These are phyloP conservation scores for Hymenoscyphus salicellus DNA, from an alignment of 2,329 filamentous ascomycete species.

Conservation along the genomic window DNA sequence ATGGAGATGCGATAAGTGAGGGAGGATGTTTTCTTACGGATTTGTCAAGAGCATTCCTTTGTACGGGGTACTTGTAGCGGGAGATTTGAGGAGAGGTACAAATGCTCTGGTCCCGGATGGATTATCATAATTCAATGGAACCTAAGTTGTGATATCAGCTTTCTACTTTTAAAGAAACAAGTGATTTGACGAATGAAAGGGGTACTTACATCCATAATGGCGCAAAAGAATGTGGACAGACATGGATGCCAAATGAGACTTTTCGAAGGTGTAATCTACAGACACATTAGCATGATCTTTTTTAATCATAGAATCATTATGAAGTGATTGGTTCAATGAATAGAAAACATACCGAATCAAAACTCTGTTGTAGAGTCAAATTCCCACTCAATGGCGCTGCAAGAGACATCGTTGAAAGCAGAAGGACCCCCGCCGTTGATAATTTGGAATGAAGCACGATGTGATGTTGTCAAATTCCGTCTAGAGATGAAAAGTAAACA, in stretches of 20 bases:
- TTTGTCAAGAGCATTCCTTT: constrained; percentile 2
- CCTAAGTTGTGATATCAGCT: not conserved
- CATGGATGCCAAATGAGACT: not conserved
- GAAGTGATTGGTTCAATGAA: too few species aligned
- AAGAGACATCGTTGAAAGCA: too few species aligned
- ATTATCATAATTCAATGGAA: not conserved
- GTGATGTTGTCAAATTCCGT: too few species aligned
- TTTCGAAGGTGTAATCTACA: not conserved
- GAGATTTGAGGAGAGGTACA: not conserved
- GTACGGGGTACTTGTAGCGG: not conserved
- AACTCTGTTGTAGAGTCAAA: too few species aligned
- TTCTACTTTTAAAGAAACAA: not conserved
- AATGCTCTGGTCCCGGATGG: not conserved
- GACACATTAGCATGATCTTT: too few species aligned
- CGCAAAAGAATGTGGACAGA: not conserved
- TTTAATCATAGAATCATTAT: too few species aligned
- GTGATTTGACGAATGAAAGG: not conserved
- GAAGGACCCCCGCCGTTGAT: too few species aligned
- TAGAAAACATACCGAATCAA: too few species aligned
- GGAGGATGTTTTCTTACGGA: not conserved
- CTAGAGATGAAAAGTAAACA: too few species aligned
- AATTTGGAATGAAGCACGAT: too few species aligned
- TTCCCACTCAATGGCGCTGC: too few species aligned
- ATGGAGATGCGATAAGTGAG: not conserved
- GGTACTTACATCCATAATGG: not conserved